These are phyloP conservation scores for Sphagnum tenellum DNA, from an alignment of 225 moss, liverwort and hornwort genomes.

Conservation along the genomic window DNA sequence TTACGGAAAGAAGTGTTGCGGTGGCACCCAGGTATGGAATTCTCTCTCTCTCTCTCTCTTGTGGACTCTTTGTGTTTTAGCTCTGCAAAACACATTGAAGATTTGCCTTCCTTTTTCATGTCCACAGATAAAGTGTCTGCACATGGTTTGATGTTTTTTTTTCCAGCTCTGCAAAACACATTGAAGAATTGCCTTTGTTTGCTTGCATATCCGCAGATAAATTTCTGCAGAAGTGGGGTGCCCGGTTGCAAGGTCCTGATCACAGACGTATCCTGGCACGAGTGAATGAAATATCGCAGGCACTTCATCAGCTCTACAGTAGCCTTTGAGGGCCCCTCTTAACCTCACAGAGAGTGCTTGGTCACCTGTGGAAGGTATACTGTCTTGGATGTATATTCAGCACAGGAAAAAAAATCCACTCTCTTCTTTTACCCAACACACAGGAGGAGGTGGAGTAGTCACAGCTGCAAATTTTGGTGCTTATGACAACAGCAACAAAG, in stretches of 20 bases:
- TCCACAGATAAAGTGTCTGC: background rate
- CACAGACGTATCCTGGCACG: constrained; percentile 61
- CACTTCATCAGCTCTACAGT: constrained; percentile 78
- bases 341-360: no score
- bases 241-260: constrained; percentile 52
- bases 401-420: no score
- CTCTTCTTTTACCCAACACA: no score
- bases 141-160: background rate
- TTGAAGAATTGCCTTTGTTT: background rate
- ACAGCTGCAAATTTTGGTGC: no score
- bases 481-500: no score
- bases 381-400: no score
- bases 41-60: background rate
- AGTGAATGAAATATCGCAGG: constrained; percentile 76
- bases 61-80: background rate
- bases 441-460: no score
- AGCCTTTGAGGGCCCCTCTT: constrained; percentile 12
- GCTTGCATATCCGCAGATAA: constrained; percentile 30
- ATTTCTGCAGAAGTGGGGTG: constrained; percentile 69
- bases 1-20: constrained; percentile 77
- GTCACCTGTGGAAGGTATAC: no score
- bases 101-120: no score
- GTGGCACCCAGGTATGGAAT: constrained; percentile 71
- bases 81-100: no score
- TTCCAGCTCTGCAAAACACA: background rate